Base-by-base conservation (phyloP, 371 early-diverging fungal species). In the Synchytrium microbalum region DNA sequence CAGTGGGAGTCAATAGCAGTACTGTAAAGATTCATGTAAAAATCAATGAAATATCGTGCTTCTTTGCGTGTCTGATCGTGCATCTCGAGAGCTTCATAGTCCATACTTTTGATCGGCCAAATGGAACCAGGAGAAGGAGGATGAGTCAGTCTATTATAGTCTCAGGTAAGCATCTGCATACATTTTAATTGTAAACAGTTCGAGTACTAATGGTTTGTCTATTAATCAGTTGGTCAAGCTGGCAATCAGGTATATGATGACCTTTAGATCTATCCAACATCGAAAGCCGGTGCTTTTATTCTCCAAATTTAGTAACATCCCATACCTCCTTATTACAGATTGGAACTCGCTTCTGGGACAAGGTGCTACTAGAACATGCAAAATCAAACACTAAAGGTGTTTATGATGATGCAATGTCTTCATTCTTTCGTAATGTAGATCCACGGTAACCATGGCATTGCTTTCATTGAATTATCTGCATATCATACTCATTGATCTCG, bases 111-210 rank as follows among this genome's bases (percentile, higher is more conserved):
- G n/a, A n/a, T n/a, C n/a, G n/a, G n/a, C n/a, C n/a, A n/a, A n/a
- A n/a, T n/a, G n/a, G n/a, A n/a, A n/a, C n/a, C n/a, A n/a, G n/a
- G n/a, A 38, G 5, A 38, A 38, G 5, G 19, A 55, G 30, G 19
- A 81, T 81, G 81, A 58, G 78, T 31, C 68, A 81, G 65, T 68
- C 69, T 53, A 75, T 81, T n/a, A 73, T 80, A n/a, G 54, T 81
- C 16, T 79, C 77, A 75, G 77, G 77, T 75, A 56, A 2, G 25
- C 26, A 24, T 25, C 3, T 30, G 16, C 52, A 58, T 16, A 23
- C 16, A 58, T n/a, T n/a, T n/a, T n/a, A n/a, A n/a, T n/a, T n/a
- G n/a, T n/a, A 23, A n/a, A 58, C n/a, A 19, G 16, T 25, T 54
- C 10, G 25, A 26, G 31, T 10, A 25, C 52, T 38, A 38, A 38